Conservation (phyloP, 495 filamentous ascomycete species). For the Beverwykella pulmonaria region DNA sequence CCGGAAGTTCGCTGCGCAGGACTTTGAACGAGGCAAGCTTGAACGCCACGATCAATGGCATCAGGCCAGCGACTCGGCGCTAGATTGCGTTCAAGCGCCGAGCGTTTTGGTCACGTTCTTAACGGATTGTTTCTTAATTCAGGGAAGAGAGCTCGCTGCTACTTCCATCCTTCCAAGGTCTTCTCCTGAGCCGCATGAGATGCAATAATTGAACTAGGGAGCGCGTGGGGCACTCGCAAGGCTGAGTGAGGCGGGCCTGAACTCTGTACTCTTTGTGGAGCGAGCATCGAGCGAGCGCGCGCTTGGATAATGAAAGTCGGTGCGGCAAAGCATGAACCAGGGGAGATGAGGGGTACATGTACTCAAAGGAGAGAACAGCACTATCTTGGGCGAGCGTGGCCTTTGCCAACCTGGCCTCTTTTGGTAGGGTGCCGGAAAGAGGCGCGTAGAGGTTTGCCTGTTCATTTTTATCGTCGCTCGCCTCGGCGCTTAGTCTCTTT, state of each 20-base stretch:
- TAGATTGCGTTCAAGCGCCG: not conserved
- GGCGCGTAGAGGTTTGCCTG: no score
- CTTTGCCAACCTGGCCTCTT: not conserved
- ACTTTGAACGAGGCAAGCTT: not conserved
- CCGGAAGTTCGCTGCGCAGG: not conserved
- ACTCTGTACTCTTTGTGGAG: not conserved
- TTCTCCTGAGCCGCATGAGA: not conserved
- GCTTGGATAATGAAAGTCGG: not conserved
- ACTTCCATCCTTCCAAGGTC: not conserved
- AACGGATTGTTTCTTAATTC: no score
- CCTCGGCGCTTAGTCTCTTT: not conserved
- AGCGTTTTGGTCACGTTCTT: not conserved
- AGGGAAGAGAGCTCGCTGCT: not conserved
- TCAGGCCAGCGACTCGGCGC: not conserved
- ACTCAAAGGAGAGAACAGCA: not conserved
- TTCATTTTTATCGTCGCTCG: no score
- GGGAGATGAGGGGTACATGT: not conserved
- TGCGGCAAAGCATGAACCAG: not conserved
- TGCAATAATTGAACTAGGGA: not conserved
- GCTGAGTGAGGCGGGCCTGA: conserved; percentile 11
- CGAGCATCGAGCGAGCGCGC: not conserved
- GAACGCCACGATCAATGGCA: not conserved
- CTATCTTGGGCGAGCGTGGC: not conserved
- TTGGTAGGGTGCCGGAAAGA: not conserved
- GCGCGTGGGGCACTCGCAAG: not conserved